Evolutionary conservation across 1,139 yeast species (phyloP).

Genomic region (Yarrowia galli): DNA sequence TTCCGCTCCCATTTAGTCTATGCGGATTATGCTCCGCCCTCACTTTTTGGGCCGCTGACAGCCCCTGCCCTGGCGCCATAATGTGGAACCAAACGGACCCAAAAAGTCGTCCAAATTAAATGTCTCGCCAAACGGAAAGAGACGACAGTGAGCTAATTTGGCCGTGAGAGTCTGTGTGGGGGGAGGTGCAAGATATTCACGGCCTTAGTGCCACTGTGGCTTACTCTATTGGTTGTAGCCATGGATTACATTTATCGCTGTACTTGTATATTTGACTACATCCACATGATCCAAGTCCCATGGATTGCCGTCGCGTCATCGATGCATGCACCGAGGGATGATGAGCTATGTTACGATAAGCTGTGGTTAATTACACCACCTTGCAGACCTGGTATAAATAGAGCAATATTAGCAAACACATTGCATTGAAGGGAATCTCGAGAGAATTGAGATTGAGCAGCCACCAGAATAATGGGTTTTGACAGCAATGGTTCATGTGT

Average conservation of each 20-base stretch:
- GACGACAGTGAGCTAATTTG: conserved; percentile 10
- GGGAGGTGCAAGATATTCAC: no score
- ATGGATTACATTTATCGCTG: no score
- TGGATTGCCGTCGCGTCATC: conserved; percentile 33
- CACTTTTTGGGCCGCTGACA: neutral
- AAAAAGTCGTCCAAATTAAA: neutral
- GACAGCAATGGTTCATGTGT: no score
- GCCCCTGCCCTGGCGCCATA: conserved; percentile 36
- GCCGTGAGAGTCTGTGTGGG: no score
- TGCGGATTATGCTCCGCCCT: conserved; percentile 28
- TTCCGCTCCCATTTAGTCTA: neutral
- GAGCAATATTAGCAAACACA: no score
- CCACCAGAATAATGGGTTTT: no score
- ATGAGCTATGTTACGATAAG: conserved; percentile 28
- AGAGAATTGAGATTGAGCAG: no score
- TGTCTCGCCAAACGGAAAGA: neutral
- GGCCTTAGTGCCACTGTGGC: no score
- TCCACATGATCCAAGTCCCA: conserved; percentile 34
- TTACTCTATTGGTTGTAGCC: no score
- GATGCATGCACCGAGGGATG: conserved; percentile 35
- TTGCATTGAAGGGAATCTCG: no score
- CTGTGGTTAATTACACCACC: neutral
- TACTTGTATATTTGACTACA: no score
- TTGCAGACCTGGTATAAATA: no score
- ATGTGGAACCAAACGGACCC: conserved; percentile 6